phyloP scores from a whole-genome alignment of 495 filamentous ascomycete species.

The Hypoxylon intermedium region DNA sequence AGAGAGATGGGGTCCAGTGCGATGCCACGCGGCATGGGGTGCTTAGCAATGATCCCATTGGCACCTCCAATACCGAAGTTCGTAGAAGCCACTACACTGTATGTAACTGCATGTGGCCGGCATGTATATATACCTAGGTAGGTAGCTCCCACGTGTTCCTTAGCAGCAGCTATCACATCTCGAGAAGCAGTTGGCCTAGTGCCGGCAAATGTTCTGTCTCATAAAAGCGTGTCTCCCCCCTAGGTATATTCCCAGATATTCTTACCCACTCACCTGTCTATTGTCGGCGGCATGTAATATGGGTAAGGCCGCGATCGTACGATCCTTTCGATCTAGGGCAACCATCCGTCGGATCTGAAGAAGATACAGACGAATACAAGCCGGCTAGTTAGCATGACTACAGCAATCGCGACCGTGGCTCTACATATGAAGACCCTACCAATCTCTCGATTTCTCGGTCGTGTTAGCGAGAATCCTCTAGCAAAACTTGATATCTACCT shows the following conservation, averaged over 20 bases:
- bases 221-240: not conserved
- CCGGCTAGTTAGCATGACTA: too few species aligned
- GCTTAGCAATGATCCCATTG: slow-evolving; percentile 20
- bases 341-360: slow-evolving; percentile 3
- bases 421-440: too few species aligned
- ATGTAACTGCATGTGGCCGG: slow-evolving; percentile 7
- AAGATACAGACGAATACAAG: not conserved
- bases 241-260: not conserved
- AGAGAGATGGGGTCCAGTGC: slow-evolving; percentile 8
- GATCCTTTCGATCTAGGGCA: slow-evolving; percentile 13
- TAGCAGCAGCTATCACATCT: not conserved
- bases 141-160: slow-evolving; percentile 1
- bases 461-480: too few species aligned
- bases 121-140: slow-evolving; percentile 21
- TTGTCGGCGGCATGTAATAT: slow-evolving; percentile 1
- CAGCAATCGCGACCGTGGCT: too few species aligned
- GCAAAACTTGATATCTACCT: too few species aligned
- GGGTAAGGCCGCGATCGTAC: slow-evolving; percentile 20
- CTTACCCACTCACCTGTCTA: not conserved
- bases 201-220: not conserved
- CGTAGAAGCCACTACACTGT: slow-evolving; percentile 19
- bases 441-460: too few species aligned
- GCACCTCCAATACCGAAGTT: slow-evolving; percentile 7
- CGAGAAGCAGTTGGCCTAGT: not conserved
- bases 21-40: slow-evolving; percentile 24